These are phyloP conservation scores for Lunasporangiospora selenospora DNA, from an alignment of 192 early-diverging fungal species.

Conservation along the genomic window DNA sequence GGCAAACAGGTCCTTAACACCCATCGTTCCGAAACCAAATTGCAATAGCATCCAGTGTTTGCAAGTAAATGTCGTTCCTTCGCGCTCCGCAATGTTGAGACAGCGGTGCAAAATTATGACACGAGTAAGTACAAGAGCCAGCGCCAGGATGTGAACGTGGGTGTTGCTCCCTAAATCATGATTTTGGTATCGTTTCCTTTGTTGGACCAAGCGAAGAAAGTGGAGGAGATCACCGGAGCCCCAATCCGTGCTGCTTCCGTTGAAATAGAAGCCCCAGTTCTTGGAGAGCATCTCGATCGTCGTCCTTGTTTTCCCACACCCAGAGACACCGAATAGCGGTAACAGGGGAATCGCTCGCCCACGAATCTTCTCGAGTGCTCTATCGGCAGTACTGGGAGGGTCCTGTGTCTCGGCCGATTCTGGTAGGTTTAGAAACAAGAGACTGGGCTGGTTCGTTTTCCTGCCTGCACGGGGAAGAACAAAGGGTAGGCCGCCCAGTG, in stretches of 20 bases:
- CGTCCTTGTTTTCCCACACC: constrained; percentile 36
- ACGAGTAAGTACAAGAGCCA: constrained; percentile 18
- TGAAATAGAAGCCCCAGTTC: constrained; percentile 40
- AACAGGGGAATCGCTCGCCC: constrained; percentile 6
- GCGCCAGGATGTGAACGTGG: constrained; percentile 20
- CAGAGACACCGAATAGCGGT: constrained; percentile 14
- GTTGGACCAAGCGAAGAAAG: constrained; percentile 5
- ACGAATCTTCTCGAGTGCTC: constrained; percentile 12
- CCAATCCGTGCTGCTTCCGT: constrained; percentile 12
- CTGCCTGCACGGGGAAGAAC: constrained; percentile 1
- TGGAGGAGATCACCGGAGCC: constrained; percentile 10
- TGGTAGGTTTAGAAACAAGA: constrained; percentile 35
- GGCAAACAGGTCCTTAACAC: constrained; percentile 23
- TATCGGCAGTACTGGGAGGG: constrained; percentile 18
- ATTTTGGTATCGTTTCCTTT: constrained; percentile 5
- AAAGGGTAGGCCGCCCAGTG: constrained; percentile 2
- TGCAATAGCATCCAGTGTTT: constrained; percentile 26
- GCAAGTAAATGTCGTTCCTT: constrained; percentile 21
- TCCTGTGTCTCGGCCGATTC: constrained; percentile 14
- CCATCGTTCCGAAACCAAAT: constrained; percentile 1
- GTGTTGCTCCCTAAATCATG: neutral
- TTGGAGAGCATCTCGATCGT: constrained; percentile 27
- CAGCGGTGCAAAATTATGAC: constrained; percentile 15
- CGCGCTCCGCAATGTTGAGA: constrained; percentile 12
- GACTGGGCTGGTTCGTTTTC: constrained; percentile 5